phyloP scores from a whole-genome alignment of 2,329 filamentous ascomycete species.

The Ceratocystis alfenasii region DNA sequence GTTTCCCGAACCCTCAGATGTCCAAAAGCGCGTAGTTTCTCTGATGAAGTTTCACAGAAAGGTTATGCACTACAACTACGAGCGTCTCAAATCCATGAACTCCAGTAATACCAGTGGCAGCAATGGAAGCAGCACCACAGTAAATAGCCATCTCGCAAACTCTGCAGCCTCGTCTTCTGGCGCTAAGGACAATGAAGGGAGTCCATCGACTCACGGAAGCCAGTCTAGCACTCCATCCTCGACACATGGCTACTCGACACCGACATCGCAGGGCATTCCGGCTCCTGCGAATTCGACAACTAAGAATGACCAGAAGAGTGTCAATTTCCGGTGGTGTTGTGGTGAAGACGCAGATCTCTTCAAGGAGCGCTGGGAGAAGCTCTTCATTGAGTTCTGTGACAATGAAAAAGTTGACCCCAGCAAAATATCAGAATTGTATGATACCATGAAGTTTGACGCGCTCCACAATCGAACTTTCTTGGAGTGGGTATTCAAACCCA shows the following conservation, averaged over 20 bases:
- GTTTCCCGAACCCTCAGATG: slow-evolving; percentile 85
- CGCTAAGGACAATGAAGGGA: slow-evolving; percentile 12
- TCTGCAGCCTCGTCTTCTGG: neutral
- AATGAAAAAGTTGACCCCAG: slow-evolving; percentile 96
- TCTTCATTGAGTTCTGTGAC: slow-evolving; percentile 93
- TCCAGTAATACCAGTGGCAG: neutral
- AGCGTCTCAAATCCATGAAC: slow-evolving; percentile 51
- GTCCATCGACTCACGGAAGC: slow-evolving; percentile 40
- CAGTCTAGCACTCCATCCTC: slow-evolving; percentile 18
- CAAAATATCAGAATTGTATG: slow-evolving; percentile 96
- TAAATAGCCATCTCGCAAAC: neutral
- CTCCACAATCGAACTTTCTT: slow-evolving; percentile 92
- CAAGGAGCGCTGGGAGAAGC: slow-evolving; percentile 94
- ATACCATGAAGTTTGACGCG: slow-evolving; percentile 99
- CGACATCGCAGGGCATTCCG: slow-evolving; percentile 7
- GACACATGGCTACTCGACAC: slow-evolving; percentile 3
- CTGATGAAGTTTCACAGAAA: slow-evolving; percentile 94
- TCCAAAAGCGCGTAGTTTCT: slow-evolving; percentile 82
- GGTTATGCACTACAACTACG: slow-evolving; percentile 91
- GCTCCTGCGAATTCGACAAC: neutral
- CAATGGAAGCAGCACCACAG: neutral
- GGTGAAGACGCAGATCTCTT: slow-evolving; percentile 92
- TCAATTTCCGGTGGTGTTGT: slow-evolving; percentile 65
- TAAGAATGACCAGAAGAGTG: slow-evolving; percentile 17
- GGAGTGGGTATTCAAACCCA: slow-evolving; percentile 93